Base-by-base conservation (phyloP, 768 basidiomycete species). In the Gymnopilus dilepis region DNA sequence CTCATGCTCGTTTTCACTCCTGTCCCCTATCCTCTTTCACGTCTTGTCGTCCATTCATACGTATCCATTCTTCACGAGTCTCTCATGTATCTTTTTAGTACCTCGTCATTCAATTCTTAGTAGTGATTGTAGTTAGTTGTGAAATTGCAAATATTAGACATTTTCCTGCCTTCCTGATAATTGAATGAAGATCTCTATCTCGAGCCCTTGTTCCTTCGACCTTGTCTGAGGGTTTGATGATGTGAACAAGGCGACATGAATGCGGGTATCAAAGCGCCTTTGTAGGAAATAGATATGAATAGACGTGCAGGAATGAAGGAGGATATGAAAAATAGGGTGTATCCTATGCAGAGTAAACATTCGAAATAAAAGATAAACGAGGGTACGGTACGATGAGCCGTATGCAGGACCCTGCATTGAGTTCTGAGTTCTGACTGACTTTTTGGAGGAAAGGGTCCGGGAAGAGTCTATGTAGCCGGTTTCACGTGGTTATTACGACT, bases 401-500 rank as follows among this genome's bases (percentile, higher is more conserved):
- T n/a, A n/a, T n/a, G n/a, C n/a, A n/a, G n/a, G n/a, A n/a, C n/a
- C n/a, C n/a, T n/a, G n/a, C n/a, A n/a, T n/a, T n/a, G n/a, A n/a
- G n/a, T n/a, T n/a, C n/a, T n/a, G n/a, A n/a, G n/a, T n/a, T n/a
- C n/a, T n/a, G n/a, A n/a, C n/a, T n/a, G n/a, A n/a, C n/a, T n/a
- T n/a, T n/a, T n/a, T n/a, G n/a, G 15, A 41, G 17, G 15, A 21
- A n/a, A 41, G 40, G 2, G 40, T 21, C 17, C 47, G 47, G 47
- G 47, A 30, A 7, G 28, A 50, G 47, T 30, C n/a, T n/a, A 30
- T 28, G 47, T 50, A 50, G 33, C 28, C 51, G 24, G 54, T 57
- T 64, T 64, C 63, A 64, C 63, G 63, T 64, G 63, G 50, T 38
- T 34, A 61, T 58, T 50, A 17, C 28, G 19, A 17, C 19, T 17